phyloP scores from a whole-genome alignment of 2,329 filamentous ascomycete genomes.

The Fusarium tupiense region DNA sequence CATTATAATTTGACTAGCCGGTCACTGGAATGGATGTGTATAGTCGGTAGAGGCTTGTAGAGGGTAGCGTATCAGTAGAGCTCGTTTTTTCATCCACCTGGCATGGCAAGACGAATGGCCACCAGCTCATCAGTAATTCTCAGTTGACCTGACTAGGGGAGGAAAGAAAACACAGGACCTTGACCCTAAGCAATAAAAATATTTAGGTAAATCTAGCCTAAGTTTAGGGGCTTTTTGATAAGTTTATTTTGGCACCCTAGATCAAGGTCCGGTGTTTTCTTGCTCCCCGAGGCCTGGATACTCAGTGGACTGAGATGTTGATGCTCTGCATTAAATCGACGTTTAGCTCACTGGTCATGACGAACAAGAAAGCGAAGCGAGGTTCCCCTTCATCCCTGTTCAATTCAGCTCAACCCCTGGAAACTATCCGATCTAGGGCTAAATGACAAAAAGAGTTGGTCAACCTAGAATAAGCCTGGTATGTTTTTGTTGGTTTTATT shows the following conservation, averaged over 20 bases:
- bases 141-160: neutral
- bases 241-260: too few relatives aligned
- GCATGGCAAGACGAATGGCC: neutral
- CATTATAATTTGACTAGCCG: rapidly evolving
- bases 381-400: neutral
- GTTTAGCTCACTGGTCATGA: neutral
- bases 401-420: neutral
- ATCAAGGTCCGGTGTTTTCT: too few relatives aligned
- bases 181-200: too few relatives aligned
- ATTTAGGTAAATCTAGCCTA: too few relatives aligned
- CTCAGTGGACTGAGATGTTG: neutral
- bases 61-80: neutral
- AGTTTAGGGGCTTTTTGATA: too few relatives aligned
- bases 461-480: too few relatives aligned
- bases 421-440: too few relatives aligned
- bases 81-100: neutral
- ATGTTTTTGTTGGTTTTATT: neutral
- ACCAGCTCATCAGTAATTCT: neutral
- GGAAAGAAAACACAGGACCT: too few relatives aligned
- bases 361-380: neutral
- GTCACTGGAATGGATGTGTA: neutral
- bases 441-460: neutral
- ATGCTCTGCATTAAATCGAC: neutral
- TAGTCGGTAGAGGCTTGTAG: neutral
- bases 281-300: too few relatives aligned